A percentile compares a stretch with the other conserved stretches of the same genome.
Conservation (phyloP, 1,284 basidiomycete species). For the Pseudozyma pruni region DNA sequence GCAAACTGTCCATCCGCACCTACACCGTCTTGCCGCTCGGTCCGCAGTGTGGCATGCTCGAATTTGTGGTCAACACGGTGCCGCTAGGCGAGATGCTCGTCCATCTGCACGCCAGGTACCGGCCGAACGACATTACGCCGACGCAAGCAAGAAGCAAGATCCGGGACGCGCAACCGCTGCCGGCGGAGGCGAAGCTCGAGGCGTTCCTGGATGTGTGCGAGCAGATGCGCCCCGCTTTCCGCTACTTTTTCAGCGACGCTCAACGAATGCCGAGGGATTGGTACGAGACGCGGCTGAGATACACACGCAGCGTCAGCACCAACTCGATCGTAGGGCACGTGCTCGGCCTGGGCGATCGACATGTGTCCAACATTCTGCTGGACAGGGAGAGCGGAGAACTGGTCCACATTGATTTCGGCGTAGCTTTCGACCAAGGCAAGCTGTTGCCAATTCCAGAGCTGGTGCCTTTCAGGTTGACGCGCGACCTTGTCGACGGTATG, state of each 20-base stretch:
- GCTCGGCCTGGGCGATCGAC: conserved; percentile 91
- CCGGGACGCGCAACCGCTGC: conserved; percentile 27
- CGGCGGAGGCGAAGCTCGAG: conserved; percentile 39
- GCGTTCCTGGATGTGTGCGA: conserved; percentile 73
- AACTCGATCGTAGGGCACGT: conserved; percentile 94
- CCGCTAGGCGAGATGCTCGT: conserved; percentile 77
- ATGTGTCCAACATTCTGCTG: conserved; percentile 90
- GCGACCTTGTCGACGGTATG: conserved; percentile 92
- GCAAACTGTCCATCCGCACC: conserved; percentile 80
- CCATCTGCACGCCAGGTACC: conserved; percentile 72
- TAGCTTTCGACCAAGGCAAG: conserved; percentile 94
- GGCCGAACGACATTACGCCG: conserved; percentile 39
- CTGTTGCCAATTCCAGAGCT: conserved; percentile 83
- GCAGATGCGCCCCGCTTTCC: conserved; percentile 84
- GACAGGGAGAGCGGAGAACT: conserved; percentile 86
- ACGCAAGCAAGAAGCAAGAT: conserved; percentile 40
- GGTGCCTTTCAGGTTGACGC: conserved; percentile 93
- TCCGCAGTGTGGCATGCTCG: conserved; percentile 83
- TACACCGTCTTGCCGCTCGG: conserved; percentile 91
- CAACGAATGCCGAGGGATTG: conserved; percentile 87
- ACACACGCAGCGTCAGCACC: conserved; percentile 89
- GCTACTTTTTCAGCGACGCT: conserved; percentile 90
- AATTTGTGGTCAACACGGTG: conserved; percentile 86
- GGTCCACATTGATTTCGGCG: conserved; percentile 93
- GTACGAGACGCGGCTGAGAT: conserved; percentile 92